These are phyloP conservation scores for Metroxylon sagu DNA, from an alignment of 176 grass and related monocot species.

Conservation along the genomic window DNA sequence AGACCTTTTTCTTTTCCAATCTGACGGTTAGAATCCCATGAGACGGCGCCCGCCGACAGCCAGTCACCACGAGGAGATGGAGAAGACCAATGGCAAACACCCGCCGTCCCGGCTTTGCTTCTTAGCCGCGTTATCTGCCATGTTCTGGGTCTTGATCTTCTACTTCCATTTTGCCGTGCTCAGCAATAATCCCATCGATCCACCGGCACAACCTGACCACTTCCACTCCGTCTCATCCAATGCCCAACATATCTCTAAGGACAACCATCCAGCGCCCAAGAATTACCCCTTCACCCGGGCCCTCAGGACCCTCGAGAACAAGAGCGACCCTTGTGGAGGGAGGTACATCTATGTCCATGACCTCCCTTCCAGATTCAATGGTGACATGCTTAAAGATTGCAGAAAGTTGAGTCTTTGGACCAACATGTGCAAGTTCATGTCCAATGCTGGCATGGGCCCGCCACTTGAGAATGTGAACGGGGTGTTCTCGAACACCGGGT, in stretches of 20 bases:
- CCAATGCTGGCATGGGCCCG: conserved; percentile 48
- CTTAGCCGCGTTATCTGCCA: conserved; percentile 20
- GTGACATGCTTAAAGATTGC: conserved; percentile 52
- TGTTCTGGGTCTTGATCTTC: conserved; percentile 36
- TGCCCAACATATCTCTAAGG: not conserved
- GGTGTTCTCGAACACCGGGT: conserved; percentile 39
- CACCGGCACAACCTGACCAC: not conserved
- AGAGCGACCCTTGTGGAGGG: conserved; percentile 33
- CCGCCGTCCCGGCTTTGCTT: conserved; percentile 21
- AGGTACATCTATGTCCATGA: conserved; percentile 65
- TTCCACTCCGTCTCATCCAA: not conserved
- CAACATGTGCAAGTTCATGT: conserved; percentile 44
- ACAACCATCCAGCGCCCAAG: not conserved
- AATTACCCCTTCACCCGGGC: not conserved
- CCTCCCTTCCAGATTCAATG: conserved; percentile 58
- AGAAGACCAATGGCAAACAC: conserved; percentile 12
- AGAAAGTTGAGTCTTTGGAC: conserved; percentile 42
- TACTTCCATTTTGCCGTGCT: conserved; percentile 37
- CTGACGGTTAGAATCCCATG: not conserved
- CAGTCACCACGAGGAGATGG: conserved; percentile 11
- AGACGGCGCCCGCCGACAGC: conserved; percentile 1
- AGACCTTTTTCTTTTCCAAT: no score
- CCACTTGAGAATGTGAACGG: conserved; percentile 31
- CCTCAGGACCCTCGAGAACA: not conserved
- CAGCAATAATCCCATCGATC: not conserved